Conservation (phyloP, 139 green algal species). For the Yamagishiella unicocca region DNA sequence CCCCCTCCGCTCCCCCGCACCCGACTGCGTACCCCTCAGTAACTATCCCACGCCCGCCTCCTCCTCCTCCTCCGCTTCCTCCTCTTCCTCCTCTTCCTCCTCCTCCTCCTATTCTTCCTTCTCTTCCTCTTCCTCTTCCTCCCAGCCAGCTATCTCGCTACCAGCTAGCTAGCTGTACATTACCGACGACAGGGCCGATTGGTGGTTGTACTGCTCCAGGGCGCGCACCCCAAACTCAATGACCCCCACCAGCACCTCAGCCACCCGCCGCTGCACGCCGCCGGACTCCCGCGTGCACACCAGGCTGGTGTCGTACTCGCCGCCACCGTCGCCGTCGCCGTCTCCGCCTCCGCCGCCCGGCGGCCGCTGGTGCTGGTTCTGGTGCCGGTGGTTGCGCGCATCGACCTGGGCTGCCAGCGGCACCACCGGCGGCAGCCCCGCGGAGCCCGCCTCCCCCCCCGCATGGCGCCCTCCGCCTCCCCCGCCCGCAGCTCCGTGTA, state of each 20-base stretch:
- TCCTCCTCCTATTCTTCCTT: no score
- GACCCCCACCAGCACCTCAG: slow-evolving; percentile 24
- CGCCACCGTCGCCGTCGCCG: not conserved
- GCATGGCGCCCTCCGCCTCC: not conserved
- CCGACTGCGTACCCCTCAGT: no score
- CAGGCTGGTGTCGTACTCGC: slow-evolving; percentile 9
- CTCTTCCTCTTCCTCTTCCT: no score
- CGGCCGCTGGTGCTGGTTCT: not conserved
- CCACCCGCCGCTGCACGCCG: slow-evolving; percentile 35
- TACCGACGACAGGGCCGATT: slow-evolving; percentile 6
- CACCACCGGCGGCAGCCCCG: not conserved
- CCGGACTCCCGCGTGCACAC: slow-evolving; percentile 31
- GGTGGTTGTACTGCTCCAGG: slow-evolving; percentile 41
- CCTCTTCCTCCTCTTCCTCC: no score
- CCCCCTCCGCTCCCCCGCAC: no score
- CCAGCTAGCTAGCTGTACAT: not conserved
- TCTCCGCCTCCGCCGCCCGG: not conserved
- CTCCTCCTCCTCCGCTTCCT: no score
- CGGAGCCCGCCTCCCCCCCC: not conserved
- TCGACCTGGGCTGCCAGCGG: not conserved
- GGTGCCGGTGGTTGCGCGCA: no score
- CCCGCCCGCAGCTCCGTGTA: not conserved
- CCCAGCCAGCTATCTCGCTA: no score
- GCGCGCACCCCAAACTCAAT: slow-evolving; percentile 36
- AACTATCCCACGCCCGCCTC: no score